These are phyloP conservation scores for Pyricularia sp. DNA, from an alignment of 2,329 filamentous ascomycete genomes.

Conservation along the genomic window DNA sequence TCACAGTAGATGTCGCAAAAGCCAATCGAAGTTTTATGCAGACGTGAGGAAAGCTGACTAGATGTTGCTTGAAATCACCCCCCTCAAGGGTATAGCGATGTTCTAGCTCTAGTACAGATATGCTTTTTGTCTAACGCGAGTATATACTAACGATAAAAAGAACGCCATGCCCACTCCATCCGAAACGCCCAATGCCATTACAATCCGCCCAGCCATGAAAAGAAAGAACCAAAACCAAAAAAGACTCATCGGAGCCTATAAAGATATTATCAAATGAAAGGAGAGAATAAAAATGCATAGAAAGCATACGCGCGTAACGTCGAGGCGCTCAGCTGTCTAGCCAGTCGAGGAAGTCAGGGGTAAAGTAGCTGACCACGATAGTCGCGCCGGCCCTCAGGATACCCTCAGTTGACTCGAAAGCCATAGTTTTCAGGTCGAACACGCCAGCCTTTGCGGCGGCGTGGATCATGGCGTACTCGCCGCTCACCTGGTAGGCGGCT, in stretches of 20 bases:
- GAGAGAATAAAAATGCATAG: neutral
- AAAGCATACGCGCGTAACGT: neutral
- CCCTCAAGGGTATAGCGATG: neutral
- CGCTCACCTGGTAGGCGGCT: slow-evolving; percentile 93
- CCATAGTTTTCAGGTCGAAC: slow-evolving; percentile 91
- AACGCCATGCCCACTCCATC: neutral
- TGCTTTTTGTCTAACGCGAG: neutral
- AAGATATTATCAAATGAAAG: neutral
- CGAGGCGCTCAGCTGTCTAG: slow-evolving; percentile 20
- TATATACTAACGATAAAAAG: neutral
- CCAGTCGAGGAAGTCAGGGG: slow-evolving; percentile 68
- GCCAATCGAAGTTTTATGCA: neutral
- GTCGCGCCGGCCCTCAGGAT: slow-evolving; percentile 88
- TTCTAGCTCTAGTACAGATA: neutral
- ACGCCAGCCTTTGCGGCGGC: slow-evolving; percentile 92
- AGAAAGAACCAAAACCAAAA: no score
- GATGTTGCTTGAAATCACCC: neutral
- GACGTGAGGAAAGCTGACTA: neutral
- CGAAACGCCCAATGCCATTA: neutral
- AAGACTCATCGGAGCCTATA: neutral
- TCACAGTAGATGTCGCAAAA: neutral
- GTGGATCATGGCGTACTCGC: slow-evolving; percentile 97
- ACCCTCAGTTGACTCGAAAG: slow-evolving; percentile 86
- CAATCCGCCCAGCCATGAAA: neutral
- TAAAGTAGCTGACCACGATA: slow-evolving; percentile 92